Base-by-base conservation (phyloP, 257 asterid species). In the Solanum raphanifolium region DNA sequence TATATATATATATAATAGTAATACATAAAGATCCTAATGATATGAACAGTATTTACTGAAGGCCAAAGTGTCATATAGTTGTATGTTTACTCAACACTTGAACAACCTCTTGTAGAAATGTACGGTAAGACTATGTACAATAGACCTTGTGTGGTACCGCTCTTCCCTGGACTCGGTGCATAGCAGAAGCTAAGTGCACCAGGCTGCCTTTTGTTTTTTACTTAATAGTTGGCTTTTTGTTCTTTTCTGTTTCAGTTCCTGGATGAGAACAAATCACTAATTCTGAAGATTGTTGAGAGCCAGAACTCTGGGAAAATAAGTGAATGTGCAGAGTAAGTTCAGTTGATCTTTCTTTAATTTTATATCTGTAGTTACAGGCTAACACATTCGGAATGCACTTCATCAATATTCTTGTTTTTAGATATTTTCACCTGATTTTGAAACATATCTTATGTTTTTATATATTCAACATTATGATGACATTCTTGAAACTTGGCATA, bases 271-370 rank as follows among this genome's bases (percentile, higher is more conserved):
- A 97, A 97, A 89, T 96, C 99, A 7, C 92, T 97, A 65, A 97
- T 97, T 90, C 88, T 97, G 92, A 97, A 94, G 96, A 97, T 97
- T 83, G 99, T 97, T 23, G 99, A 97, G 94, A 97, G 95, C 93
- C 99, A 97, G 81, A 97, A 95, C 93, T 94, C 98, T 0, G 99
- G 99, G 39, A 97, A 96, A 92, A 88, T 96, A 87, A 94, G 90
- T 66, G 99, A 97, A 58, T 95, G 99, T 87, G 99, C 98, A 0
- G 99, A 97, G 99, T 97, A 92, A 97, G 98, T 89, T n/a, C 35
- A 86, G 72, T 15, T 9, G 20, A 73, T 79, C 15, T 0, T 43
- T 29, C 35, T 23, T 6, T 39, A 39, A n/a, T n/a, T n/a, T 36
- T 78, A 25, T 78, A n/a, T n/a, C 20, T 36, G 21, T 75, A 21